These are phyloP conservation scores for Pestalotiopsis sp. DNA, from an alignment of 2,329 filamentous ascomycete species.

Conservation along the genomic window DNA sequence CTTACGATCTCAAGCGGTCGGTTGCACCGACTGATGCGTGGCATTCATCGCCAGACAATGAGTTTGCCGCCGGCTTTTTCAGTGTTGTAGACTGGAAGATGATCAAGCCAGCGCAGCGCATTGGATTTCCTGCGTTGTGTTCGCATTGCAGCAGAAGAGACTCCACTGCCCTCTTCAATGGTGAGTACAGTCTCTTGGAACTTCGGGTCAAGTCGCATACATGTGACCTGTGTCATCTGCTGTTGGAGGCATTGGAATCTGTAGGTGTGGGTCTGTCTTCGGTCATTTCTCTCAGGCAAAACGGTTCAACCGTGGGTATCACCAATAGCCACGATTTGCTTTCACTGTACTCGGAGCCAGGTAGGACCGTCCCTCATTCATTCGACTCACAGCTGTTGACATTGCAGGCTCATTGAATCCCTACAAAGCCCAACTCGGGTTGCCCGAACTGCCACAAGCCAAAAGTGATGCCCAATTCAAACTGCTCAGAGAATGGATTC, in stretches of 20 bases:
- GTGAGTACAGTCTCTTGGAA: neutral
- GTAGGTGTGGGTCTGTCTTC: neutral
- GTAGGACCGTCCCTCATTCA: neutral
- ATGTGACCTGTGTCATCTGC: neutral
- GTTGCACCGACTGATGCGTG: neutral
- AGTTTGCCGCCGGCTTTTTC: neutral
- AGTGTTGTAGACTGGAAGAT: neutral
- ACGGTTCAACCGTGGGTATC: neutral
- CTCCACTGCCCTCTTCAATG: neutral
- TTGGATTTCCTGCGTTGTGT: neutral
- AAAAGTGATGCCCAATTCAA: neutral
- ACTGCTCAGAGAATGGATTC: neutral
- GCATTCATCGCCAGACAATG: neutral
- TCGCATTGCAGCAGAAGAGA: neutral
- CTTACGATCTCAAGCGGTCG: neutral
- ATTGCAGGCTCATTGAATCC: too few relatives aligned
- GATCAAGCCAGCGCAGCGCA: neutral
- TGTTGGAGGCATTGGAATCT: neutral
- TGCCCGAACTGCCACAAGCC: neutral
- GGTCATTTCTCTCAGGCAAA: neutral
- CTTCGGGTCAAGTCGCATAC: neutral
- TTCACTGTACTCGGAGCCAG: neutral
- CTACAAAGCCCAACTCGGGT: neutral
- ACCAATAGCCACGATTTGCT: neutral
- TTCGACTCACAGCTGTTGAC: neutral